Evolutionary conservation across 495 filamentous ascomycete genomes (phyloP).

Genomic region (Diplogelasinospora grovesii): DNA sequence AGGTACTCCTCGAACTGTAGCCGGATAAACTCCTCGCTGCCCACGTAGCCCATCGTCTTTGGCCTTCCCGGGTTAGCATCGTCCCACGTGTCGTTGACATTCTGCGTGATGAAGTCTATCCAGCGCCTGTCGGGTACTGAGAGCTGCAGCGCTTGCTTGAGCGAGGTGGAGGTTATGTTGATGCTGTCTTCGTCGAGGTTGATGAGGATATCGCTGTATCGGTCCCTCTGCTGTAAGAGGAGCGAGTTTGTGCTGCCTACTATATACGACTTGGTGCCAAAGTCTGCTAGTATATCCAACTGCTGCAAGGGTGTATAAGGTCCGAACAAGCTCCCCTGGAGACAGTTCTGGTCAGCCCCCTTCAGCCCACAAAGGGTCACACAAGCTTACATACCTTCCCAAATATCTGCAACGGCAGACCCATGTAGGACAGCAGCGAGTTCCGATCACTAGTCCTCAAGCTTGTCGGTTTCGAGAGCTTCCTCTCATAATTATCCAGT

Average conservation of each 20-base stretch:
- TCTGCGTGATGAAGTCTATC: slow-evolving; percentile 92
- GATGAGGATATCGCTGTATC: slow-evolving; percentile 96
- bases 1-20: slow-evolving; percentile 98
- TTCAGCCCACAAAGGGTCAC: background rate
- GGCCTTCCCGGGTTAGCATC: slow-evolving; percentile 80
- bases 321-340: slow-evolving; percentile 83
- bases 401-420: slow-evolving; percentile 88
- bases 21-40: slow-evolving; percentile 95
- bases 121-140: slow-evolving; percentile 86
- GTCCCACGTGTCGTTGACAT: slow-evolving; percentile 95
- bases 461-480: slow-evolving; percentile 69
- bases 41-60: slow-evolving; percentile 90
- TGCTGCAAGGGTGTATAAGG: slow-evolving; percentile 96
- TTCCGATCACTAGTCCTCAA: slow-evolving; percentile 85
- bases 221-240: slow-evolving; percentile 85
- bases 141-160: slow-evolving; percentile 70
- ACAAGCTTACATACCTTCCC: slow-evolving; percentile 58
- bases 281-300: slow-evolving; percentile 87
- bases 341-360: slow-evolving; percentile 1
- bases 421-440: slow-evolving; percentile 90
- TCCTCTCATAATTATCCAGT: slow-evolving; percentile 74
- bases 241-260: slow-evolving; percentile 96
- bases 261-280: slow-evolving; percentile 93
- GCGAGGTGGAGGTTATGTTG: slow-evolving; percentile 70
- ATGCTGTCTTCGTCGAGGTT: slow-evolving; percentile 90